A percentile compares a stretch with the other conserved stretches of the same genome.
These are phyloP conservation scores for Paramecium sexaurelia DNA, from an alignment of 73 alveolate genomes.

Conservation along the genomic window DNA sequence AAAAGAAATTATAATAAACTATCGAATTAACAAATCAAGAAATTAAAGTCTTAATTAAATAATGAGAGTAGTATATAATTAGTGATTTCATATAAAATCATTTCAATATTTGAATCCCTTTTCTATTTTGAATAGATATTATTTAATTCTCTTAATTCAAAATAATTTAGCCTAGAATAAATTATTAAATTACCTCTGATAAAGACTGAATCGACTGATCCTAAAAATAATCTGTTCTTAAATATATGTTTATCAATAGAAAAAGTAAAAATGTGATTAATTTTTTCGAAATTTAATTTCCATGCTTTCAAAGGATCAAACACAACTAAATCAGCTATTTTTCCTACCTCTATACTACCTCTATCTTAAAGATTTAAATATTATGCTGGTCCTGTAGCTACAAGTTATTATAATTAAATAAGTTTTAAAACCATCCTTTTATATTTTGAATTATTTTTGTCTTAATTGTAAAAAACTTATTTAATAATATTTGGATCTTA, in stretches of 20 bases:
- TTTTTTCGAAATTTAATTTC: not conserved
- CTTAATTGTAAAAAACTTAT: not conserved
- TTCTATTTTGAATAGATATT: not conserved
- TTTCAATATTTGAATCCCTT: not conserved
- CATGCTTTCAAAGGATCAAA: not conserved
- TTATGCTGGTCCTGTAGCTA: not conserved
- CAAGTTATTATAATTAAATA: not conserved
- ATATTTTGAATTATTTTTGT: not conserved
- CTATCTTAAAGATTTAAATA: not conserved
- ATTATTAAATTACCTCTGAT: not conserved
- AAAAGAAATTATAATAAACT: not conserved
- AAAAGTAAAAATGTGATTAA: not conserved
- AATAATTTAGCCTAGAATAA: not conserved
- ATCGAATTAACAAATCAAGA: not conserved
- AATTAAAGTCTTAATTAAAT: not conserved
- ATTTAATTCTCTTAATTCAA: not conserved
- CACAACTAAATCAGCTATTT: not conserved
- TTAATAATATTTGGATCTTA: not conserved
- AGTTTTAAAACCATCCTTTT: not conserved
- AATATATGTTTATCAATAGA: not conserved
- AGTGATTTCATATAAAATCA: not conserved
- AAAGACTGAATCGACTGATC: not conserved
- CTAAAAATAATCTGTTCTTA: not conserved
- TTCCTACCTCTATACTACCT: not conserved
- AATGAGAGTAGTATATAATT: not conserved